phyloP scores from a whole-genome alignment of 1,139 yeast genomes.

The Wickerhamomyces sp. region DNA sequence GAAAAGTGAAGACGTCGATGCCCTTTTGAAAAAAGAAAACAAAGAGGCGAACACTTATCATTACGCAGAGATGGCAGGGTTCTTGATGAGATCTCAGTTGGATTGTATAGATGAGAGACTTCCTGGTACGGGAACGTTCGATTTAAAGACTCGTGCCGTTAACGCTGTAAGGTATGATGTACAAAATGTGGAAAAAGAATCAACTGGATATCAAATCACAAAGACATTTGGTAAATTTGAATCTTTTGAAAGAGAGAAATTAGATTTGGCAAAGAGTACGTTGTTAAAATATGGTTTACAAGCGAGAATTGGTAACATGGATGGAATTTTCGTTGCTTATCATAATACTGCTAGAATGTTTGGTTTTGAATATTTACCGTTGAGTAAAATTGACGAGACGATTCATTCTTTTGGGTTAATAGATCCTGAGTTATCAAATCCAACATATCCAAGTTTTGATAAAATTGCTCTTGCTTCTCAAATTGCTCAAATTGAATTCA shows the following conservation, averaged over 20 bases:
- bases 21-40: slow-evolving; percentile 8
- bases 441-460: slow-evolving; percentile 5
- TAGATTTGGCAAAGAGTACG: slow-evolving; percentile 71
- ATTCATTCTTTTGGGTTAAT: slow-evolving; percentile 40
- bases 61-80: slow-evolving; percentile 62
- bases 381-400: slow-evolving; percentile 61
- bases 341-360: slow-evolving; percentile 78
- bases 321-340: slow-evolving; percentile 88
- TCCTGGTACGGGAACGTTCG: slow-evolving; percentile 92
- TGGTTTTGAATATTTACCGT: slow-evolving; percentile 86
- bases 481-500: slow-evolving; percentile 72
- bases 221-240: slow-evolving; percentile 61
- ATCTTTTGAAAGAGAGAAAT: slow-evolving; percentile 74
- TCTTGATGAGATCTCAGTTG: slow-evolving; percentile 83
- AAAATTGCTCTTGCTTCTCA: slow-evolving; percentile 33
- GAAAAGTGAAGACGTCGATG: slow-evolving; percentile 14
- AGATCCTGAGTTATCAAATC: too few relatives aligned
- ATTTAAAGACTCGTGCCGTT: slow-evolving; percentile 87
- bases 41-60: slow-evolving; percentile 45
- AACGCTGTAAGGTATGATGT: slow-evolving; percentile 80
- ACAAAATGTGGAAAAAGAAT: slow-evolving; percentile 44
- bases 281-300: slow-evolving; percentile 82
- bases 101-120: slow-evolving; percentile 74
- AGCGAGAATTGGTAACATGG: slow-evolving; percentile 95
- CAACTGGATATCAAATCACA: slow-evolving; percentile 61